Conservation (phyloP, 2,329 filamentous ascomycete genomes). For the Cercospora beticola region DNA sequence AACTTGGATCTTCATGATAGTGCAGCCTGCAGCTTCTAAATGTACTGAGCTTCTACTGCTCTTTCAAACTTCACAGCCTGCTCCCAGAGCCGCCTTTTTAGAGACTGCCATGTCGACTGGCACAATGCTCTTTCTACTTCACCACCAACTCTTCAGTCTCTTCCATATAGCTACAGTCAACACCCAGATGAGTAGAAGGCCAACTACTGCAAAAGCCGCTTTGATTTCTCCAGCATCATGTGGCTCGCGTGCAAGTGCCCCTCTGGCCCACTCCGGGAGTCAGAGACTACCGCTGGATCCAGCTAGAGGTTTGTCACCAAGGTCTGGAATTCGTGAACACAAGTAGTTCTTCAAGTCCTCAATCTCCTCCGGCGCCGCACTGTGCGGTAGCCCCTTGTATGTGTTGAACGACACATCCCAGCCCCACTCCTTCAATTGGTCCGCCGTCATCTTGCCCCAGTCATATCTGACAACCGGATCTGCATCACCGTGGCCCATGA, state of each 20-base stretch:
- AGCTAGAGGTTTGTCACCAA: conserved; percentile 39
- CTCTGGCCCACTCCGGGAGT: conserved; percentile 26
- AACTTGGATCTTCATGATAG: neutral
- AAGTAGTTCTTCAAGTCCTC: conserved; percentile 73
- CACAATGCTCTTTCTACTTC: neutral
- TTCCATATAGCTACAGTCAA: conserved; percentile 28
- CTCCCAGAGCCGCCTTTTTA: neutral
- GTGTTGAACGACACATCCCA: conserved; percentile 73
- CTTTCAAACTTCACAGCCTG: neutral
- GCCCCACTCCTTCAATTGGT: conserved; percentile 66
- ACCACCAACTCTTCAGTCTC: conserved; percentile 17
- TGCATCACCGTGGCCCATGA: conserved; percentile 81
- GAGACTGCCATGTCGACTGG: neutral
- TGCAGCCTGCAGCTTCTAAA: neutral
- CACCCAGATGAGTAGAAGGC: conserved; percentile 31
- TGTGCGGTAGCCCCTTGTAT: conserved; percentile 76
- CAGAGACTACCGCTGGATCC: conserved; percentile 26
- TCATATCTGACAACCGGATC: conserved; percentile 71
- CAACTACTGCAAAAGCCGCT: conserved; percentile 29
- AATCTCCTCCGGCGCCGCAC: conserved; percentile 74
- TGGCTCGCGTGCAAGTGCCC: conserved; percentile 27
- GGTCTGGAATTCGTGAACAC: conserved; percentile 51
- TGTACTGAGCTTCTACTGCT: neutral
- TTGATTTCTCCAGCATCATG: conserved; percentile 35
- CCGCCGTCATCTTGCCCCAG: conserved; percentile 67